Percentiles rank a stretch among this genome's conserved stretches.
Evolutionary conservation across 2,329 filamentous ascomycete species (phyloP).

Genomic region (Monosporascus cannonballus): DNA sequence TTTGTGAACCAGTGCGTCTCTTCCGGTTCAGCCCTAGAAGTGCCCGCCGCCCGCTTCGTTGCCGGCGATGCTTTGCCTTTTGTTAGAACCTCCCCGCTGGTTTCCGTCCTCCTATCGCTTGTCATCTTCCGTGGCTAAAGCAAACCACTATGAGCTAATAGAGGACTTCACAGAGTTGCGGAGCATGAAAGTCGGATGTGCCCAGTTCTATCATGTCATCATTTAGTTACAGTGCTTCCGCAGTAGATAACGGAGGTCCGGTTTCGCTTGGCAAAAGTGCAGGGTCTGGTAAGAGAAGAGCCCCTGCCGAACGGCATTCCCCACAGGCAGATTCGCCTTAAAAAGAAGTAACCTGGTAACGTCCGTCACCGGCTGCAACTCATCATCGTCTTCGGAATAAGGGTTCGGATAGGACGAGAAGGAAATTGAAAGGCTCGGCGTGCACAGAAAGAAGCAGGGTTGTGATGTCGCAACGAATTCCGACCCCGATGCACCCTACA

Average conservation of each 20-base stretch:
- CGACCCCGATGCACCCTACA: too few species aligned
- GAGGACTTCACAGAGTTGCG: too few species aligned
- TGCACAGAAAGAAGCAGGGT: too few species aligned
- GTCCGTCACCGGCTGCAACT: too few species aligned
- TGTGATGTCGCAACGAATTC: too few species aligned
- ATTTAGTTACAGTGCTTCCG: not conserved
- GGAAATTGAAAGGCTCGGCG: too few species aligned
- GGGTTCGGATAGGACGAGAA: too few species aligned
- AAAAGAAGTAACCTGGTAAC: too few species aligned
- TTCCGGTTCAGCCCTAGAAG: not conserved
- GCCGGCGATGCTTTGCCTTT: not conserved
- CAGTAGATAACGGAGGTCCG: not conserved
- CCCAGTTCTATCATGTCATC: too few species aligned
- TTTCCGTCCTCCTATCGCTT: not conserved
- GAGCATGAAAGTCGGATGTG: too few species aligned
- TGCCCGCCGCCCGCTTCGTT: not conserved
- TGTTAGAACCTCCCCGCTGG: not conserved
- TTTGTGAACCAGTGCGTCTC: constrained; percentile 1
- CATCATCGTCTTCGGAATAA: too few species aligned
- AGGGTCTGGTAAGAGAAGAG: not conserved
- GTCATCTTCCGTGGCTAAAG: not conserved
- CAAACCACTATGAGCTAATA: not conserved
- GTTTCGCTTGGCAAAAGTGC: not conserved
- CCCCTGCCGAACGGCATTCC: not conserved
- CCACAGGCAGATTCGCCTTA: not conserved